Evolutionary conservation across 495 filamentous ascomycete genomes (phyloP).

Genomic region (Daldinia bambusicola): DNA sequence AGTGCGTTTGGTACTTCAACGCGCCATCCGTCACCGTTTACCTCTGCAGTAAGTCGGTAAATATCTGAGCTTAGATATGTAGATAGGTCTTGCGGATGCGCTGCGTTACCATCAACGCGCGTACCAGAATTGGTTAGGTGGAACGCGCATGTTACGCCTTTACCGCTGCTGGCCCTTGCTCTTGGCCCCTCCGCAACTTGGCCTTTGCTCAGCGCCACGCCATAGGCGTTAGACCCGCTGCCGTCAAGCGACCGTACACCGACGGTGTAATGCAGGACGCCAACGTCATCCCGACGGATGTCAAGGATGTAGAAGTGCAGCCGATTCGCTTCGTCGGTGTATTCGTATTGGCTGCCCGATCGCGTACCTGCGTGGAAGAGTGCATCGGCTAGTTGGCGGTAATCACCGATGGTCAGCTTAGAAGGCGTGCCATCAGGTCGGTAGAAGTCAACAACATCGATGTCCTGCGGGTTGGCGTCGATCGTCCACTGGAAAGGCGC

Average conservation of each 20-base stretch:
- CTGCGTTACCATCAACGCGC: constrained; percentile 25
- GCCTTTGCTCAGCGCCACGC: constrained; percentile 45
- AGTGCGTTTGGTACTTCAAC: constrained; percentile 52
- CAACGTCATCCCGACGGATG: constrained; percentile 47
- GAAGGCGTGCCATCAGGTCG: constrained; percentile 46
- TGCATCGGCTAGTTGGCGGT: constrained; percentile 55
- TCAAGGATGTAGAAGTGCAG: constrained; percentile 54
- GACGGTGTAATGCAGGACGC: constrained; percentile 52
- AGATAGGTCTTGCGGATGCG: constrained; percentile 47
- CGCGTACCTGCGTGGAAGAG: constrained; percentile 57
- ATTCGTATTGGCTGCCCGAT: constrained; percentile 54
- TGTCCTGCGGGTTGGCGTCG: constrained; percentile 56
- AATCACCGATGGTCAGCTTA: constrained; percentile 52
- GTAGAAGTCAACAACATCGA: constrained; percentile 49
- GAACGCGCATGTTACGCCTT: constrained; percentile 49
- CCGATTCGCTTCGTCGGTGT: constrained; percentile 50
- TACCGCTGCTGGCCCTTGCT: constrained; percentile 31
- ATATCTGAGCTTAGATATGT: constrained; percentile 46
- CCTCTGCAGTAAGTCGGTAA: constrained; percentile 47
- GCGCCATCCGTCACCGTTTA: constrained; percentile 50
- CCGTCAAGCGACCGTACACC: constrained; percentile 51
- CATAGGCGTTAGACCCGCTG: constrained; percentile 45
- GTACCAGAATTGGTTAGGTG: constrained; percentile 49
- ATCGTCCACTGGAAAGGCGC: constrained; percentile 57
- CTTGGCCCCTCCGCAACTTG: constrained; percentile 25